Conservation (phyloP, 2,329 filamentous ascomycete species). For the Sordariomycetes sp. region DNA sequence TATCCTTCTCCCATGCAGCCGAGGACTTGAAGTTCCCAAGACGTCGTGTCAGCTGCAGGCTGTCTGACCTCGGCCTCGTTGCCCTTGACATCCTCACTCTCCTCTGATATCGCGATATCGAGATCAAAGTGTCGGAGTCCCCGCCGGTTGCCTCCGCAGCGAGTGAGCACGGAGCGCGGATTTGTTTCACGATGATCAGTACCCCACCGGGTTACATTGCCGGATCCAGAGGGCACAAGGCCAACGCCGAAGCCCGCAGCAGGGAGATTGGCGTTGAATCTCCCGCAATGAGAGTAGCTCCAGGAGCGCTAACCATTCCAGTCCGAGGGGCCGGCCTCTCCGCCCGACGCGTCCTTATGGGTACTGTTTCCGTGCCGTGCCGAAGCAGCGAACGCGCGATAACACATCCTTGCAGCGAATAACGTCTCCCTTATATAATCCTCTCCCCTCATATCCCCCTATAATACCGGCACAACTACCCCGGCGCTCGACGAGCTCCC, state of each 20-base stretch:
- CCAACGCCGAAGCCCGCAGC: background rate
- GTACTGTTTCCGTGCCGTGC: background rate
- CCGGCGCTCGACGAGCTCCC: background rate
- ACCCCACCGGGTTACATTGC: background rate
- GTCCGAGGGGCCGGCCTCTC: background rate
- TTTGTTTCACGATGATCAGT: constrained; percentile 1
- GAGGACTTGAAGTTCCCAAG: no score
- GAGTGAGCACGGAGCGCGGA: background rate
- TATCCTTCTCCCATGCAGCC: no score
- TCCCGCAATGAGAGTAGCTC: background rate
- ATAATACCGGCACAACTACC: background rate
- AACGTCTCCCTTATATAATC: background rate
- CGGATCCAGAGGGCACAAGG: background rate
- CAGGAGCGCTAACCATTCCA: background rate
- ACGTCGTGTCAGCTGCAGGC: no score
- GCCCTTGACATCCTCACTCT: background rate
- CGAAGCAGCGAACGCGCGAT: background rate
- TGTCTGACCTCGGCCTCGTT: no score
- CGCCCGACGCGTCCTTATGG: background rate
- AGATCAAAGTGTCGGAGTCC: background rate
- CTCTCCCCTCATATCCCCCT: background rate
- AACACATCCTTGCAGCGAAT: background rate
- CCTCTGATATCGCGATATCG: background rate
- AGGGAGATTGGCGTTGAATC: background rate
- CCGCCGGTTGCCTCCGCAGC: background rate